A percentile compares a stretch with the other conserved stretches of the same genome.
These are phyloP conservation scores for Calonectria hongkongensis DNA, from an alignment of 2,329 filamentous ascomycete genomes.

Conservation along the genomic window DNA sequence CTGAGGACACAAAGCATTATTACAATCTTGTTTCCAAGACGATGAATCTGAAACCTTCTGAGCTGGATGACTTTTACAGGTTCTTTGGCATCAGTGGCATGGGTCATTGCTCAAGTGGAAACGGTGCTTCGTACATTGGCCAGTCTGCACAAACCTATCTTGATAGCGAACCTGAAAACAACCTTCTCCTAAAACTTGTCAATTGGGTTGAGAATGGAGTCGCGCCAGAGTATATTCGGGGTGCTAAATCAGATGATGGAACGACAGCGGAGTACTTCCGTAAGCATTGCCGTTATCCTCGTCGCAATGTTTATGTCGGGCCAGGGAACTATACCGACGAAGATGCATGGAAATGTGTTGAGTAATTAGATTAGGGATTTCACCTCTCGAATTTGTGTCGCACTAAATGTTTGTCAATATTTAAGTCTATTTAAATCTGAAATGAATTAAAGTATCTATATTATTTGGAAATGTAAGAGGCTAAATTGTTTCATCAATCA, in stretches of 20 bases:
- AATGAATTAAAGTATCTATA: too few species aligned
- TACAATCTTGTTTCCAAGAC: conserved; percentile 47
- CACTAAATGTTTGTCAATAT: too few species aligned
- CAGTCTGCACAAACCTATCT: conserved; percentile 46
- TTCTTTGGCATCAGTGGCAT: conserved; percentile 73
- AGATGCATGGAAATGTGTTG: conserved; percentile 57
- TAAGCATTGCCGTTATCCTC: conserved; percentile 60
- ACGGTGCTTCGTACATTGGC: conserved; percentile 63
- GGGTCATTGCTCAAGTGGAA: conserved; percentile 68
- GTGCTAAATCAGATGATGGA: conserved; percentile 59
- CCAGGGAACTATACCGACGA: conserved; percentile 51
- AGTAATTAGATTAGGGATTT: neutral
- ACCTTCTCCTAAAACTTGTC: conserved; percentile 68
- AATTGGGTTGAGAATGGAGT: conserved; percentile 67
- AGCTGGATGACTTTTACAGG: conserved; percentile 69
- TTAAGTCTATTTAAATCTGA: too few species aligned
- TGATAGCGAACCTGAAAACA: conserved; percentile 60
- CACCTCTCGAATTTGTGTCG: too few species aligned
- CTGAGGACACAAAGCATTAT: conserved; percentile 51
- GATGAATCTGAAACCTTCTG: conserved; percentile 50
- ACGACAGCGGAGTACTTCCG: conserved; percentile 51
- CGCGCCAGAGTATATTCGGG: conserved; percentile 63
- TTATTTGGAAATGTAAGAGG: too few species aligned
- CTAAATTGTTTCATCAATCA: too few species aligned
- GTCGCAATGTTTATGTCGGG: conserved; percentile 56